Evolutionary conservation across 768 basidiomycete genomes (phyloP).

Genomic region (Paxillus ammoniavirescens): DNA sequence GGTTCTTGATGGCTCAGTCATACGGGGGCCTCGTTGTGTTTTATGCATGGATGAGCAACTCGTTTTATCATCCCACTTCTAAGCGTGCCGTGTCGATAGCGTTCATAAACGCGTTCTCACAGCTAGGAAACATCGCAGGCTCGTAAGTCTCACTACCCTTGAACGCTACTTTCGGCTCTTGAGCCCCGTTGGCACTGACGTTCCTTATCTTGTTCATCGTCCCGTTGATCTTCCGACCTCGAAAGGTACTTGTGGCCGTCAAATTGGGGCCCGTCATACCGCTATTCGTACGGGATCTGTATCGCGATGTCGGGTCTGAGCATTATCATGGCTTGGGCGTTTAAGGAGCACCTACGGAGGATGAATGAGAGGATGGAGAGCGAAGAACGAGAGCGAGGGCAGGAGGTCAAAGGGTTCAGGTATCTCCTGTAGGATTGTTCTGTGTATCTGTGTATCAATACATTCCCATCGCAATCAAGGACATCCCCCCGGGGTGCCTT

Average conservation of each 20-base stretch:
- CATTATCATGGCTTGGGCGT: slow-evolving; percentile 46
- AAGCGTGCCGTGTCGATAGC: slow-evolving; percentile 75
- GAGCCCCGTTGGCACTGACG: background rate
- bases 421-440: background rate
- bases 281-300: slow-evolving; percentile 69
- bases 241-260: slow-evolving; percentile 59
- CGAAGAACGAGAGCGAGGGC: slow-evolving; percentile 24
- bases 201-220: background rate
- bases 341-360: slow-evolving; percentile 40
- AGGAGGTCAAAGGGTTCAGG: background rate
- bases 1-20: slow-evolving; percentile 70
- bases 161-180: background rate
- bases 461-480: too few species aligned
- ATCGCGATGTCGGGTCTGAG: slow-evolving; percentile 50
- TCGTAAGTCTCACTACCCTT: slow-evolving; percentile 43
- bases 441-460: background rate
- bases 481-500: too few species aligned
- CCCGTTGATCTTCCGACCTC: background rate
- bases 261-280: slow-evolving; percentile 65
- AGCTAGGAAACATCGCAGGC: slow-evolving; percentile 77
- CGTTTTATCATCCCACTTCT: background rate
- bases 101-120: slow-evolving; percentile 71
- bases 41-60: slow-evolving; percentile 19
- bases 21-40: slow-evolving; percentile 69
- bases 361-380: slow-evolving; percentile 38